Percentiles rank a stretch among this genome's conserved stretches.
Evolutionary conservation across 129 eudicot species (phyloP).

Genomic region (Chrysanthemum makinoi): DNA sequence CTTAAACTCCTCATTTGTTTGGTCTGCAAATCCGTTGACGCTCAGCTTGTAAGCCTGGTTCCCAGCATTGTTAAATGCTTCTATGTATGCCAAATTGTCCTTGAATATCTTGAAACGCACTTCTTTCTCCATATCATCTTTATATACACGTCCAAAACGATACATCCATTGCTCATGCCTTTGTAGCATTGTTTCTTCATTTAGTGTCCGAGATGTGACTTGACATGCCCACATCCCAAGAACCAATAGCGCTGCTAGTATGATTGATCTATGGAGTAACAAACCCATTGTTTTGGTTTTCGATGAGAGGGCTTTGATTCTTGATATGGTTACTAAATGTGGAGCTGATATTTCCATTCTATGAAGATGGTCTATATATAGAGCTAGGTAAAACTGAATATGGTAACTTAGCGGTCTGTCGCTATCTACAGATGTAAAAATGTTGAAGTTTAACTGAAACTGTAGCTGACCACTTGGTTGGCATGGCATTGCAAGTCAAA

Average conservation of each 20-base stretch:
- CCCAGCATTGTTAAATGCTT: background rate
- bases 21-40: constrained; percentile 38
- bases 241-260: background rate
- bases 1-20: constrained; percentile 37
- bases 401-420: no score
- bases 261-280: background rate
- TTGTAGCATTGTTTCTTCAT: background rate
- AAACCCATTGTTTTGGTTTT: background rate
- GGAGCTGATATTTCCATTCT: background rate
- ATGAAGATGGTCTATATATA: background rate
- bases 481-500: no score
- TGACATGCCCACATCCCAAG: background rate
- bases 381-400: background rate
- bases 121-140: background rate
- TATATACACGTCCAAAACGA: constrained; percentile 2
- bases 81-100: background rate
- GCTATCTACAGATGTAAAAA: no score
- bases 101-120: background rate
- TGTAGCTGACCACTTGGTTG: no score
- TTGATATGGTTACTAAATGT: background rate
- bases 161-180: constrained; percentile 5
- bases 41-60: constrained; percentile 24
- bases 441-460: no score
- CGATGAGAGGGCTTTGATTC: background rate
- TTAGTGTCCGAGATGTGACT: constrained; percentile 1